Percentiles rank a stretch among this genome's conserved stretches.
phyloP scores from a whole-genome alignment of 108 stramenopile genomes.

The Skeletonema marinoi region DNA sequence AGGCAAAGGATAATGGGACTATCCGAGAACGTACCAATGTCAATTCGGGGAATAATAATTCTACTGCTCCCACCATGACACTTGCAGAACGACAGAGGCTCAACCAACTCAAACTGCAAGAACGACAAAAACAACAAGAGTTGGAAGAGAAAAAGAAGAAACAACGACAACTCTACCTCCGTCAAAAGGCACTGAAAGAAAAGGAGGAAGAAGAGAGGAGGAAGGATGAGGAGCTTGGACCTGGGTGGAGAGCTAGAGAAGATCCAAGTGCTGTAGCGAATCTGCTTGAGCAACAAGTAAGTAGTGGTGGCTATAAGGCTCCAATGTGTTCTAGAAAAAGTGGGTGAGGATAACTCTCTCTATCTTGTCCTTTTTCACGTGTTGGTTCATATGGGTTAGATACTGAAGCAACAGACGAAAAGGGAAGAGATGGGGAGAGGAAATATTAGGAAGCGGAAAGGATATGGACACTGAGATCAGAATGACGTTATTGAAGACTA shows the following conservation, averaged over 20 bases:
- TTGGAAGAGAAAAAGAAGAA: conserved; percentile 42
- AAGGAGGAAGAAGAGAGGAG: conserved; percentile 35
- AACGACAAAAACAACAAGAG: conserved; percentile 16
- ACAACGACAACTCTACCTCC: conserved; percentile 36
- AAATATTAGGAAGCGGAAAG: neutral
- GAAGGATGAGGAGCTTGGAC: conserved; percentile 51
- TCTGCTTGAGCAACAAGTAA: conserved; percentile 18
- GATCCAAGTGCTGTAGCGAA: conserved; percentile 30
- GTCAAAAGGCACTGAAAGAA: conserved; percentile 32
- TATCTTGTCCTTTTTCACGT: neutral
- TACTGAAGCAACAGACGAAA: neutral
- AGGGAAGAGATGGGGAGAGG: neutral
- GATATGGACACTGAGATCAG: neutral
- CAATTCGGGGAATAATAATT: neutral
- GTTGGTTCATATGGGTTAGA: neutral
- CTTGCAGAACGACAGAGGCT: conserved; percentile 1
- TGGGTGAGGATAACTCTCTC: conserved; percentile 41
- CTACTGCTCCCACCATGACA: neutral
- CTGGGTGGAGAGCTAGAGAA: conserved; percentile 46
- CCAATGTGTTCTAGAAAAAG: conserved; percentile 18
- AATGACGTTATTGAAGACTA: neutral
- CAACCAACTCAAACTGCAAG: neutral
- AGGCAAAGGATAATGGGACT: neutral
- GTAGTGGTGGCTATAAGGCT: conserved; percentile 29
- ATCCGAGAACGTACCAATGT: neutral